Percentiles rank a stretch among this genome's conserved stretches.
phyloP scores from a whole-genome alignment of 1,284 basidiomycete genomes.

The Rhodotorula glutinis region DNA sequence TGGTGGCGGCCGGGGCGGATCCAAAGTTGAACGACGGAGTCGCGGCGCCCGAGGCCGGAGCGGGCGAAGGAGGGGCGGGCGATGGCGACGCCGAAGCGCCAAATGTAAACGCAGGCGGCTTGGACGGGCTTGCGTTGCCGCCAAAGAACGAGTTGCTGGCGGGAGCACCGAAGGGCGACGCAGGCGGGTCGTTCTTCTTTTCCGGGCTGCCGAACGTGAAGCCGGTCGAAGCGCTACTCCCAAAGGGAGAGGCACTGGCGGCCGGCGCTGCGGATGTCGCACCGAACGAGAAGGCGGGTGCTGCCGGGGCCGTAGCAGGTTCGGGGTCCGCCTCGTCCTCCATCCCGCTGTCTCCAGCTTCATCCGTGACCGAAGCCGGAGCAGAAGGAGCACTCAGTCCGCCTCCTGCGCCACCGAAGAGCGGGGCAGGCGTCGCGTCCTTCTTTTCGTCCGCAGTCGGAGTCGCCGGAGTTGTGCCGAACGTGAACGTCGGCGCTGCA shows the following conservation, averaged over 20 bases:
- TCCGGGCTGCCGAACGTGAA: constrained; percentile 19
- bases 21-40: constrained; percentile 24
- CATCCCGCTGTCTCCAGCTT: constrained; percentile 36
- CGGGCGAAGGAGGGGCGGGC: constrained; percentile 20
- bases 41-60: neutral
- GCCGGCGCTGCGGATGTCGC: neutral
- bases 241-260: neutral
- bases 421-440: constrained; percentile 6
- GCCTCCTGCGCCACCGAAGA: constrained; percentile 1
- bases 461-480: constrained; percentile 28
- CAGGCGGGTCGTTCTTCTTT: constrained; percentile 9
- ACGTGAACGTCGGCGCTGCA: constrained; percentile 18
- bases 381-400: neutral
- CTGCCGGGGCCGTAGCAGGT: neutral
- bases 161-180: constrained; percentile 14
- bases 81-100: constrained; percentile 18
- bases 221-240: neutral
- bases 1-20: neutral
- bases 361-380: constrained; percentile 12
- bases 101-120: constrained; percentile 19
- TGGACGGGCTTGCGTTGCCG: constrained; percentile 4
- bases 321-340: constrained; percentile 33
- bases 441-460: constrained; percentile 26
- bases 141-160: constrained; percentile 15
- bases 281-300: constrained; percentile 20